A percentile compares a stretch with the other conserved stretches of the same genome.
These are phyloP conservation scores for Chrysanthemum makinoi DNA, from an alignment of 129 eudicot genomes.

Conservation along the genomic window DNA sequence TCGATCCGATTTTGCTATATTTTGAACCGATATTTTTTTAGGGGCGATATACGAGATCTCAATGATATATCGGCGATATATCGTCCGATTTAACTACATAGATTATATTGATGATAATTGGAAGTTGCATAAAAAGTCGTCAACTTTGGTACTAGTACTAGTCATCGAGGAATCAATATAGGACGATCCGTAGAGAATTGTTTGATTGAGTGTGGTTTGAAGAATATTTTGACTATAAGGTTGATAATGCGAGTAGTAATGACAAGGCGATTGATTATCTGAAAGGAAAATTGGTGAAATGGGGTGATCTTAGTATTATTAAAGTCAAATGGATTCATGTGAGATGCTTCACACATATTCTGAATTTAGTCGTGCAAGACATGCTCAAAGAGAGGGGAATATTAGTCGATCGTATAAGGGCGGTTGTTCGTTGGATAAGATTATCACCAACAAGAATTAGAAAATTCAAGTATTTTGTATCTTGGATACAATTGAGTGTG, in stretches of 20 bases:
- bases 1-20: too few relatives aligned
- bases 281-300: neutral
- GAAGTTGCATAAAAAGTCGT: constrained; percentile 27
- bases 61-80: too few relatives aligned
- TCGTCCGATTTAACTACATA: too few relatives aligned
- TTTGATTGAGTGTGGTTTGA: constrained; percentile 26
- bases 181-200: constrained; percentile 14
- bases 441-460: constrained; percentile 15
- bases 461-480: constrained; percentile 9
- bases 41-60: too few relatives aligned
- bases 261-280: constrained; percentile 8
- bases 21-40: too few relatives aligned
- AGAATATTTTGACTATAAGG: constrained; percentile 24
- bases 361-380: constrained; percentile 13
- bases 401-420: constrained; percentile 1
- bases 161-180: constrained; percentile 17
- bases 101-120: constrained; percentile 28
- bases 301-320: constrained; percentile 11
- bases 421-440: constrained; percentile 16
- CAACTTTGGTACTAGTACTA: constrained; percentile 20
- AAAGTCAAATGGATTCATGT: constrained; percentile 14
- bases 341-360: neutral
- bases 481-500: neutral
- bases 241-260: constrained; percentile 32
- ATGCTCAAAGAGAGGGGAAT: constrained; percentile 14